These are phyloP conservation scores for Gomphus bonarii DNA, from an alignment of 1,284 basidiomycete species.

Conservation along the genomic window DNA sequence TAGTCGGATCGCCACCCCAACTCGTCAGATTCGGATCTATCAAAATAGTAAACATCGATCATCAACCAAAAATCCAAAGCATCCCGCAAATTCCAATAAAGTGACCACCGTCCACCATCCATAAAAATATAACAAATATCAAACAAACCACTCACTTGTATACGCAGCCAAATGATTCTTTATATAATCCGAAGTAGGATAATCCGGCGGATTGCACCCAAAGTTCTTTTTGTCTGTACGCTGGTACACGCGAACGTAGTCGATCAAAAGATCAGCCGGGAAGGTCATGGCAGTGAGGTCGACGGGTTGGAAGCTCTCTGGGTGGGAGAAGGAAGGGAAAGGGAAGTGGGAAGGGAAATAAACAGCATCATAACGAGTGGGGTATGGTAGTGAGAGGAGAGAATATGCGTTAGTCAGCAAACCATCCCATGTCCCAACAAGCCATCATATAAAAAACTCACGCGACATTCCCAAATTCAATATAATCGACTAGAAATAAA, in stretches of 20 bases:
- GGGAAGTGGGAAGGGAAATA: no score
- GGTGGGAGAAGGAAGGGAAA: no score
- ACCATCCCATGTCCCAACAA: no score
- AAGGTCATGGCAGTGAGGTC: conserved; percentile 30
- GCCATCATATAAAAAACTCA: conserved; percentile 14
- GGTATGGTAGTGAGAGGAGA: neutral
- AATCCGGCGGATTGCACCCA: conserved; percentile 43
- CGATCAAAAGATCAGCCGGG: conserved; percentile 41
- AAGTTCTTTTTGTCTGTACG: conserved; percentile 34
- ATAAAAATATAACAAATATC: neutral
- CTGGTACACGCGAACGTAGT: conserved; percentile 53
- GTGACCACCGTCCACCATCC: no score
- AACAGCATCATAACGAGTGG: no score
- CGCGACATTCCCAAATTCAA: conserved; percentile 32
- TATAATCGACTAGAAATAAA: conserved; percentile 25
- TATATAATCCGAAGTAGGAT: conserved; percentile 47
- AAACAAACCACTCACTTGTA: conserved; percentile 31
- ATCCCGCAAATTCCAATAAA: no score
- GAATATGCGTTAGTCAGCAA: no score
- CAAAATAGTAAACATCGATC: no score
- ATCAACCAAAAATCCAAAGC: no score
- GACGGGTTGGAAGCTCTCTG: conserved; percentile 41
- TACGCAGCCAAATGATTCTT: conserved; percentile 25
- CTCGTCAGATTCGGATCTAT: conserved; percentile 45
- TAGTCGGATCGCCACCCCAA: conserved; percentile 25